phyloP scores from a whole-genome alignment of 257 asterid species.

The Solanum acaule region DNA sequence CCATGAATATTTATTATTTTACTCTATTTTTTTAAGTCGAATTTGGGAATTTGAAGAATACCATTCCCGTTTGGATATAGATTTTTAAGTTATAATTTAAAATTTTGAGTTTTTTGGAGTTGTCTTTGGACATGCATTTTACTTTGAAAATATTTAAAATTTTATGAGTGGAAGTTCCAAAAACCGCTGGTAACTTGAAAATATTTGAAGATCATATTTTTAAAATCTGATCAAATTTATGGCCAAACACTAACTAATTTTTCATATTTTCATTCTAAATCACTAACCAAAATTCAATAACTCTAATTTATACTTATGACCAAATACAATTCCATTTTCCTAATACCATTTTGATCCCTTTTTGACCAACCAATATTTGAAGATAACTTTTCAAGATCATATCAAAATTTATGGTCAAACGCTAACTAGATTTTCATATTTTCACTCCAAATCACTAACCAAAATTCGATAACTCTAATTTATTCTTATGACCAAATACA shows the following conservation, averaged over 20 bases:
- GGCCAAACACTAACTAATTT: not conserved
- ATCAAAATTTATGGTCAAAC: too few relatives aligned
- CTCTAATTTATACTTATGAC: not conserved
- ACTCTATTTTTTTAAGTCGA: not conserved
- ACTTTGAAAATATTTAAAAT: too few relatives aligned
- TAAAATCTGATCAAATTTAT: not conserved
- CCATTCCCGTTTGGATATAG: too few relatives aligned
- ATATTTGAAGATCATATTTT: not conserved
- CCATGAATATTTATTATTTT: not conserved
- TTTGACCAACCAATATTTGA: too few relatives aligned
- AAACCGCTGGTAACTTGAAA: not conserved
- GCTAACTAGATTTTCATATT: too few relatives aligned
- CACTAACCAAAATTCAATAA: not conserved
- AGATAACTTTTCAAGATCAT: not conserved
- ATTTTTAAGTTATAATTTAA: not conserved
- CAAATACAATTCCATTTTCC: not conserved
- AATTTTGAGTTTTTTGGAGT: too few relatives aligned
- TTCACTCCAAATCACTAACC: not conserved
- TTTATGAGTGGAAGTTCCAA: not conserved
- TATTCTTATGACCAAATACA: not conserved
- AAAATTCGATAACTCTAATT: not conserved
- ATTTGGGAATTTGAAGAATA: not conserved
- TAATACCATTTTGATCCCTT: too few relatives aligned
- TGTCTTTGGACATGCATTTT: too few relatives aligned
- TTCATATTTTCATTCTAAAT: not conserved